Evolutionary conservation across 805 yeast genomes (phyloP), one percentile per base, ranked within the genome.

Genomic region (Starmerella kuoi): DNA sequence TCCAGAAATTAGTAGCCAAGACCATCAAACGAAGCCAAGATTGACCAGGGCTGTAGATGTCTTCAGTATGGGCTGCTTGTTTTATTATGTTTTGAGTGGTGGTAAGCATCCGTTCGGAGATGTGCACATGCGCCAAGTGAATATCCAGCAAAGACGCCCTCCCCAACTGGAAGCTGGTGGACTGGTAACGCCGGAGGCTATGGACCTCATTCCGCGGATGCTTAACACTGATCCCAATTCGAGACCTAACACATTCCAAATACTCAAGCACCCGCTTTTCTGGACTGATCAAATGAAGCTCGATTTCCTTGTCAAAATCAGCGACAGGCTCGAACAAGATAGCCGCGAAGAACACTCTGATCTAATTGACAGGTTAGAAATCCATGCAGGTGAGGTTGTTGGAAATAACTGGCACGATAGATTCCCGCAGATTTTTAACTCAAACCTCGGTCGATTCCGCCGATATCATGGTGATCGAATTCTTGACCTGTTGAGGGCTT

Each of bases 91-190:
- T 31, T 62, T 91, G 28, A 71, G 94, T 0, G 74, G 73, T 14
- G 97, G 98, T 0, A 57, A 61, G 7, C 99, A 91, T 66, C 98
- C 99, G 4, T 91, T 83, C 65, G 99, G 99, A n/a, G 91, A 82
- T 54, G 67, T 84, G 36, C 85, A 84, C 54, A 59, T 79, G 53
- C 70, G 98, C 41, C 97, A 91, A 55, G 91, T 82, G 11, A 87
- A 91, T 55, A 86, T 91, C 15, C 74, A 85, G 46, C 77, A 73
- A 51, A 81, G 79, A 15, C 68, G 70, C 15, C 77, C 65, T 57
- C 66, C 69, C 46, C 60, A 79, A 35, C 63, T 67, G 4, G 59
- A 64, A n/a, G 59, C 83, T 21, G 65, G 68, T 9, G 63, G 55
- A 43, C 21, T 67, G 42, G 40, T 44, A 23, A 37, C 31, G 8